Base-by-base conservation (phyloP, 1,284 basidiomycete genomes). In the Porodaedalea pini region DNA sequence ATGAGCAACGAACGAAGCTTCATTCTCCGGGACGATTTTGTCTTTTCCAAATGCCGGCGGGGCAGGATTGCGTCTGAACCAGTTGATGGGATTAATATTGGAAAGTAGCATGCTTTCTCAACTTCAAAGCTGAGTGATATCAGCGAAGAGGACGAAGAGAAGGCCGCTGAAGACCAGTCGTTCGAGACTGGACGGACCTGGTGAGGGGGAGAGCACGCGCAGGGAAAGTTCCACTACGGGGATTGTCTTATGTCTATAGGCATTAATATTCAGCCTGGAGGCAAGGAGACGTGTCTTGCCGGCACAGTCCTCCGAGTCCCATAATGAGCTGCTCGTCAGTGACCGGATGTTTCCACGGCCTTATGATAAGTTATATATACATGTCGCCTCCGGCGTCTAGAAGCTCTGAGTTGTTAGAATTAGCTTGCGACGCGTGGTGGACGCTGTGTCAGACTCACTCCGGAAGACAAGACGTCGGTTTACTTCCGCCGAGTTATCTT, bases 31-130 rank as follows among this genome's bases (percentile, higher is more conserved):
- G 5, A 59, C 50, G 19, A 55, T 34, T 32, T 56, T 56, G 19
- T 51, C 53, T 31, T 51, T 59, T 31, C 58, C 58, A 32, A 59
- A 59, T 8, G 43, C 58, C 6, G 58, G 54, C 6, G 53, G 54
- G 2, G 53, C 58, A 8, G 58, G 58, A 13, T 57, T 34, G 51
- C 50, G 56, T n/a, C 25, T 32, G 43, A 50, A 50, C 54, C 54
- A 56, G 21, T 49, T 51, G n/a, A 13, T 19, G 15, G 48, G 48
- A 23, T 50, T n/a, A n/a, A n/a, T n/a, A n/a, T n/a, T 50, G 7
- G 34, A 3, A 21, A 36, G 27, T 19, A 51, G 32, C 49, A 51
- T 51, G 21, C 11, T 3, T 23, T 8, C 34, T 15, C n/a, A 32
- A 1, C 15, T 27, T 13, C 31, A 25, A 31, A 31, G 27, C 6